A percentile compares a stretch with the other conserved stretches of the same genome.
phyloP scores from a whole-genome alignment of 2,329 filamentous ascomycete species.

The Claviceps monticola region DNA sequence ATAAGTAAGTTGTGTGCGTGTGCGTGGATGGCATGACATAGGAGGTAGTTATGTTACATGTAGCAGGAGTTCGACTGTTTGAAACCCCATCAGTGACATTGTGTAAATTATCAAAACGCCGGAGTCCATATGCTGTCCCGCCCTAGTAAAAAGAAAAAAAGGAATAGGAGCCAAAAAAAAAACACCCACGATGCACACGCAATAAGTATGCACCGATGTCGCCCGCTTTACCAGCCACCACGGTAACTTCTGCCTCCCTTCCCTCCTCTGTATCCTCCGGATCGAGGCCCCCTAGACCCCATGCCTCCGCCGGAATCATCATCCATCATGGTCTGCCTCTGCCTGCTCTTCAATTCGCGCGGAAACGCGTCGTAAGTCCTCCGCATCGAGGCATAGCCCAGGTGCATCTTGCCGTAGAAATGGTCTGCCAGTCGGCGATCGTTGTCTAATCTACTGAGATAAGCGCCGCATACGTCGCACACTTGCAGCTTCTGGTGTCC shows the following conservation, averaged over 20 bases:
- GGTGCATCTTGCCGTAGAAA: slow-evolving; percentile 98
- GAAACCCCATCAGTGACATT: too few species aligned
- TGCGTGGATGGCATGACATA: not conserved
- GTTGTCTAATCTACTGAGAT: slow-evolving; percentile 83
- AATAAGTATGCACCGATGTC: not conserved
- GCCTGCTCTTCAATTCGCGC: slow-evolving; percentile 69
- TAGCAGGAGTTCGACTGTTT: too few species aligned
- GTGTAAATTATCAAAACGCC: not conserved
- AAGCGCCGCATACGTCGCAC: slow-evolving; percentile 95
- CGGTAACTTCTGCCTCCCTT: slow-evolving; percentile 37
- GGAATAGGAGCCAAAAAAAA: not conserved
- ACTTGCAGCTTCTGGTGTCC: slow-evolving; percentile 98
- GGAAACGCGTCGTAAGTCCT: slow-evolving; percentile 81
- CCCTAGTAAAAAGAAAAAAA: not conserved
- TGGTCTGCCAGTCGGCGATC: slow-evolving; percentile 89
- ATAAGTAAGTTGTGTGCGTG: not conserved
- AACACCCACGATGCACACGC: not conserved
- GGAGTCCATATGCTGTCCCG: not conserved
- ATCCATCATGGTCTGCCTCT: slow-evolving; percentile 36
- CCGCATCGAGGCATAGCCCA: slow-evolving; percentile 96
- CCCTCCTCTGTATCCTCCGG: slow-evolving; percentile 39
- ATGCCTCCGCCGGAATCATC: slow-evolving; percentile 21
- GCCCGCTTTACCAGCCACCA: slow-evolving; percentile 28
- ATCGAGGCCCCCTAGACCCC: slow-evolving; percentile 35
- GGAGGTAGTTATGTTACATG: not conserved